Evolutionary conservation across 352 stramenopile genomes (phyloP), one percentile per base, ranked within the genome.

Genomic region (Globisporangium cystogenes): DNA sequence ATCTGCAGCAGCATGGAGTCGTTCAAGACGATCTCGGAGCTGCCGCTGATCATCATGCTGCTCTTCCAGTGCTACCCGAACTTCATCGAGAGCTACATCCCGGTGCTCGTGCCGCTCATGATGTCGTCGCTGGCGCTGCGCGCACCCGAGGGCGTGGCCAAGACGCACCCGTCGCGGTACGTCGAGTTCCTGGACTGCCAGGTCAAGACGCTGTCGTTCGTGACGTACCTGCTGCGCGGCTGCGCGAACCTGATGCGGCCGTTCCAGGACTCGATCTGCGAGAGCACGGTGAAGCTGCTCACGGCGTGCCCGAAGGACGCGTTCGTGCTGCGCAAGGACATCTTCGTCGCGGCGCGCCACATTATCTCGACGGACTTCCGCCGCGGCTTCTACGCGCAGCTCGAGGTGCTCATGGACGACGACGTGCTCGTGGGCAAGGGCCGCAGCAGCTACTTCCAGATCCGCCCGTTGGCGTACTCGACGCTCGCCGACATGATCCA

Each of bases 401-500:
- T 99, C 16, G 96, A 99, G 67, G 57, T 89, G 31, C 83, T 99
- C 26, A 89, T 99, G 65, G 91, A 99, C 53, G 96, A 99, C 70
- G 80, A 96, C 16, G 82, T 98, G 4, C 69, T 98, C 23, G 82
- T 98, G 16, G 96, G 96, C 20, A 87, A 82, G 59, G 79, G 75
- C 18, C 80, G 77, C 45, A 86, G 69, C 49, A 90, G 75, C 43
- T 91, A 87, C 53, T 90, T 95, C 59, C 81, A 94, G 62, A 93
- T 99, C 48, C 82, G 93, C 15, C 93, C 96, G 1, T 76, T 99
- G 26, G 96, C 90, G 35, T 99, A 99, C 67, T 98, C 93, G 21
- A 98, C 94, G 27, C 74, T 99, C 8, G 96, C 95, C 2, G 96
- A 99, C 72, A 96, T 99, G 67, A 90, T 99, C n/a, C 92, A 98